Evolutionary conservation across 2,329 filamentous ascomycete genomes (phyloP), one percentile per base, ranked within the genome.

Genomic region (Cordyceps militaris): DNA sequence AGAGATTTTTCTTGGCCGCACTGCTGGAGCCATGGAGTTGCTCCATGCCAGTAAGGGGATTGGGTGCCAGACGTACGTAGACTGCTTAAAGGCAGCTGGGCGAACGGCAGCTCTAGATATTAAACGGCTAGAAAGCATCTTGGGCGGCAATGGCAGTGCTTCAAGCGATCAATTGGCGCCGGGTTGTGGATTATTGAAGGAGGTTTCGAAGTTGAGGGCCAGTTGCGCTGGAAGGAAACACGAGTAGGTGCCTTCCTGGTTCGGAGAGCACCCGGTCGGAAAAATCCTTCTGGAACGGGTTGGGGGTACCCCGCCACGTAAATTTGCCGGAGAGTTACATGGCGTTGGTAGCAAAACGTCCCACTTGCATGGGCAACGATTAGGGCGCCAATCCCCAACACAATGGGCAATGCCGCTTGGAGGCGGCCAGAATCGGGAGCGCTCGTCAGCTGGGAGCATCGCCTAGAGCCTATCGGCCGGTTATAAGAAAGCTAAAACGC

Each of bases 41-140:
- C 16, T 50, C 49, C 6, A 8, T 19, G 13, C 3, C 8, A 16
- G 26, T 40, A 30, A 47, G 51, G 46, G 24, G 34, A 38, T 14
- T 13, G 34, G 23, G 24, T 19, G 24, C 32, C 26, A 42, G 36
- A 73, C 77, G 70, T 74, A 84, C 81, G 74, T 76, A 61, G 79
- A 77, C 65, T 74, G 75, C 66, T 74, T 78, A 71, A 83, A 79
- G 60, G 68, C 60, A 52, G 77, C 79, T 67, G 82, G 81, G 68
- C 81, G 80, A 68, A 76, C 77, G 68, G 77, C 74, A 65, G 77
- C 75, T 71, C 81, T 78, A 64, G 80, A 76, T 79, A 84, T 78
- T 78, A 84, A 77, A 70, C 81, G 80, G 69, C 76, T 80, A 63
- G 81, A 74, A 70, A 86, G 73, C 83, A 86, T 86, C 61, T 66